A percentile compares a stretch with the other conserved stretches of the same genome.
phyloP scores from a whole-genome alignment of 1,284 basidiomycete species.

The Moesziomyces aphidis region DNA sequence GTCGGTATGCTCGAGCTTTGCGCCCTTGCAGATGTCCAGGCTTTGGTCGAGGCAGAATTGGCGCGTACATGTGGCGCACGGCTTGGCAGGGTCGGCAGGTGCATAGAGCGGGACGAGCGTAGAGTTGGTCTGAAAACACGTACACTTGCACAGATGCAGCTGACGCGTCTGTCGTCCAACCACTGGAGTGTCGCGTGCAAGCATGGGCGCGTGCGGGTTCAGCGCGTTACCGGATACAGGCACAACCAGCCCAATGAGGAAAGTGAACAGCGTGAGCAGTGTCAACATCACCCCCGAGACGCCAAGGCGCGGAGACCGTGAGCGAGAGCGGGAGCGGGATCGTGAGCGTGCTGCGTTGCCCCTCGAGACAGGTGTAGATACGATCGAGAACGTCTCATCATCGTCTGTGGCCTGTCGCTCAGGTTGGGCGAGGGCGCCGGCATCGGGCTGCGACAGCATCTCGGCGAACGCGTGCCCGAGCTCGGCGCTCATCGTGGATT shows the following conservation, averaged over 20 bases:
- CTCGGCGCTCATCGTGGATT: conserved; percentile 6
- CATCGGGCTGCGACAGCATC: conserved; percentile 15
- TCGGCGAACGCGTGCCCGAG: conserved; percentile 20
- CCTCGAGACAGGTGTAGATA: conserved; percentile 12
- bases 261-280: conserved; percentile 27
- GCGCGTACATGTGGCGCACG: conserved; percentile 65
- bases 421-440: not conserved
- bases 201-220: not conserved
- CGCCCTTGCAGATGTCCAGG: conserved; percentile 62
- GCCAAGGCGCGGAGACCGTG: conserved; percentile 9
- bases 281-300: conserved; percentile 17
- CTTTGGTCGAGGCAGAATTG: conserved; percentile 66
- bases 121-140: conserved; percentile 67
- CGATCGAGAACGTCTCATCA: conserved; percentile 15
- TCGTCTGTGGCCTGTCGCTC: not conserved
- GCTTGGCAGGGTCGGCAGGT: conserved; percentile 51
- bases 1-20: conserved; percentile 59
- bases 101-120: conserved; percentile 64
- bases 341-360: conserved; percentile 3
- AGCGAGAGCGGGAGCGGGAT: conserved; percentile 13
- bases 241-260: conserved; percentile 13
- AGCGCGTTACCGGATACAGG: conserved; percentile 3
- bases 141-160: conserved; percentile 67
- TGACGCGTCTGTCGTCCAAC: conserved; percentile 4
- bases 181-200: not conserved